These are phyloP conservation scores for Botrytis porri DNA, from an alignment of 2,329 filamentous ascomycete genomes.

Conservation along the genomic window DNA sequence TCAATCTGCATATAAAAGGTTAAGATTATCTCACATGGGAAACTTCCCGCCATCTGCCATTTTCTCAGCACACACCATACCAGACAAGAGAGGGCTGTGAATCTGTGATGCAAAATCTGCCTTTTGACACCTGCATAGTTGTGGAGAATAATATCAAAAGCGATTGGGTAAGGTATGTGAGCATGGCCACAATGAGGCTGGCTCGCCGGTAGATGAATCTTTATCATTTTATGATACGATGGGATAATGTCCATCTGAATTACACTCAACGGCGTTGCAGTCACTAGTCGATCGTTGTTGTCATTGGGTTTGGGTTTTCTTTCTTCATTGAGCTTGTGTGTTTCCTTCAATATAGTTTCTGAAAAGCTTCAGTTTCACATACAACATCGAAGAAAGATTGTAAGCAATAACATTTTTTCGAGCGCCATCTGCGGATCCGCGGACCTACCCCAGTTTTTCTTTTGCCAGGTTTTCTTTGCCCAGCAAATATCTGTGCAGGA, in stretches of 20 bases:
- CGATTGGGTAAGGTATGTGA: slow-evolving; percentile 4
- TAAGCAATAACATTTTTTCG: neutral
- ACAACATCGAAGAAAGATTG: neutral
- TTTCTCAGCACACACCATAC: neutral
- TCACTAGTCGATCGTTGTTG: neutral
- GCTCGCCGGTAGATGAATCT: slow-evolving; percentile 10
- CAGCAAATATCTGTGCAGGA: neutral
- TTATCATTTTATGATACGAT: slow-evolving; percentile 13
- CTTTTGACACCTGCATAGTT: slow-evolving; percentile 13
- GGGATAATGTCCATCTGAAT: neutral
- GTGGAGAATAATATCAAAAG: neutral
- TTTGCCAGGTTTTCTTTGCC: neutral
- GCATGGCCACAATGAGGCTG: slow-evolving; percentile 17
- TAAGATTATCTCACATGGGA: slow-evolving; percentile 9
- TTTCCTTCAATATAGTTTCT: neutral
- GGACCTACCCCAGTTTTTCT: neutral
- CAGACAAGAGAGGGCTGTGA: neutral
- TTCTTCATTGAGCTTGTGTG: neutral
- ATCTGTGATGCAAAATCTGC: neutral
- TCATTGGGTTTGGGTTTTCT: neutral
- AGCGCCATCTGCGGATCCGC: slow-evolving; percentile 9
- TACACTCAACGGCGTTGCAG: slow-evolving; percentile 10
- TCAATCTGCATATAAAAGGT: slow-evolving; percentile 9
- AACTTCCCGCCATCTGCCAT: neutral
- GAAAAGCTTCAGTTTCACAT: slow-evolving; percentile 9